Evolutionary conservation across 805 yeast genomes (phyloP).

Genomic region (Ogataea philodendri): DNA sequence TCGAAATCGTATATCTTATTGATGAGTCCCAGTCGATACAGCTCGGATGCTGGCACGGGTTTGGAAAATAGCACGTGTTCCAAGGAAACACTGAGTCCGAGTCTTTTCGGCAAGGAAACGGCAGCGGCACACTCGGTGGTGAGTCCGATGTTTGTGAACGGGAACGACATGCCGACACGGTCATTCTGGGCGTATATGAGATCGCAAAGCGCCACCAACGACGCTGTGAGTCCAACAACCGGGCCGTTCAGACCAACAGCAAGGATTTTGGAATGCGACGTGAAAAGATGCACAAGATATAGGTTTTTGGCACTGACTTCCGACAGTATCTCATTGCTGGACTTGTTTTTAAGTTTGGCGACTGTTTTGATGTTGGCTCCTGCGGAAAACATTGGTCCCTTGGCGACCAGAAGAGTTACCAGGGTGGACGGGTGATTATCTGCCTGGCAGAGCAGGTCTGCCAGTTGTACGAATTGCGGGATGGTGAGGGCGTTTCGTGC

Average conservation of each 20-base stretch:
- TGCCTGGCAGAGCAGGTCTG: slow-evolving; percentile 58
- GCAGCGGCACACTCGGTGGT: slow-evolving; percentile 81
- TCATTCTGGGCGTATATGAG: slow-evolving; percentile 66
- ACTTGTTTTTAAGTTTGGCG: slow-evolving; percentile 28
- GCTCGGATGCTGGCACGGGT: slow-evolving; percentile 59
- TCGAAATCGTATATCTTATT: slow-evolving; percentile 50
- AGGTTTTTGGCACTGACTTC: slow-evolving; percentile 59
- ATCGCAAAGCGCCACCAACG: slow-evolving; percentile 73
- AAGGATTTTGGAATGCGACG: slow-evolving; percentile 67
- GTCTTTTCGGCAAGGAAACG: slow-evolving; percentile 61
- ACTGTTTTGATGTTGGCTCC: slow-evolving; percentile 68
- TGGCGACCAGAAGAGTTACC: slow-evolving; percentile 64
- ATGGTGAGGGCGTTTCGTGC: slow-evolving; percentile 66
- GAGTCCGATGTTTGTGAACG: slow-evolving; percentile 79
- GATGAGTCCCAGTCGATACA: slow-evolving; percentile 57
- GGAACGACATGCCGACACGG: slow-evolving; percentile 58
- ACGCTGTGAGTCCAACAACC: slow-evolving; percentile 74
- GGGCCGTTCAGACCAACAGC: slow-evolving; percentile 82
- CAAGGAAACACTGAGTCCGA: slow-evolving; percentile 70
- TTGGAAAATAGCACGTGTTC: slow-evolving; percentile 71
- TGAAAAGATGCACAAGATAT: slow-evolving; percentile 63
- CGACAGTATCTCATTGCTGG: slow-evolving; percentile 27
- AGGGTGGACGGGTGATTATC: slow-evolving; percentile 58
- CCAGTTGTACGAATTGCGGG: slow-evolving; percentile 60
- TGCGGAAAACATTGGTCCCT: slow-evolving; percentile 77